These are phyloP conservation scores for Wickerhamomyces bovis DNA, from an alignment of 805 yeast genomes.

Conservation along the genomic window DNA sequence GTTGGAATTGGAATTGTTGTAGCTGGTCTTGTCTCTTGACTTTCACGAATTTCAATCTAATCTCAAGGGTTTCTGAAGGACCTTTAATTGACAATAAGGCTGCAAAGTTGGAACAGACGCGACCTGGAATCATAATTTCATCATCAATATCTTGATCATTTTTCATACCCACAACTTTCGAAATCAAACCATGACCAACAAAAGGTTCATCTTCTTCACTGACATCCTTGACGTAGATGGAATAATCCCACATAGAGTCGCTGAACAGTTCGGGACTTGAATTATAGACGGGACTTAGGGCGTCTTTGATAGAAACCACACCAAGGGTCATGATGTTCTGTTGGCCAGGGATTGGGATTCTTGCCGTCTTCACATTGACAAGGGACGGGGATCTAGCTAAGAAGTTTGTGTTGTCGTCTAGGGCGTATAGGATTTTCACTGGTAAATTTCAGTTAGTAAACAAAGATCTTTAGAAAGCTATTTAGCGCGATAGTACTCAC, in stretches of 20 bases:
- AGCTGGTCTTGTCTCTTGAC: slow-evolving; percentile 10
- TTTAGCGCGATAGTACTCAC: slow-evolving; percentile 7
- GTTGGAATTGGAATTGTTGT: slow-evolving; percentile 7
- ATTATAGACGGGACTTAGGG: slow-evolving; percentile 36
- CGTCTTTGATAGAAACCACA: slow-evolving; percentile 37
- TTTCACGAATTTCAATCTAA: slow-evolving; percentile 40
- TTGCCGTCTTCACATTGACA: slow-evolving; percentile 33
- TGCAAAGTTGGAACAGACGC: slow-evolving; percentile 54
- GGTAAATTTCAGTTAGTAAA: slow-evolving; percentile 2
- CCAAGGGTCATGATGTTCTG: slow-evolving; percentile 37
- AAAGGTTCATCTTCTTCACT: slow-evolving; percentile 47
- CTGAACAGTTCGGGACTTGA: slow-evolving; percentile 42
- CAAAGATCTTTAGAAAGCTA: not conserved
- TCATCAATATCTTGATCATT: slow-evolving; percentile 11
- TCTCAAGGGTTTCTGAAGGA: slow-evolving; percentile 48
- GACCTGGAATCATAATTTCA: slow-evolving; percentile 41
- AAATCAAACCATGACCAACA: slow-evolving; percentile 39
- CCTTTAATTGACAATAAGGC: slow-evolving; percentile 32
- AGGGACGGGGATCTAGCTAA: slow-evolving; percentile 34
- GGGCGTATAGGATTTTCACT: slow-evolving; percentile 35
- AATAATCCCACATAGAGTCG: slow-evolving; percentile 36
- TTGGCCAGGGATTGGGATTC: slow-evolving; percentile 39
- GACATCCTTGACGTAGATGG: slow-evolving; percentile 42
- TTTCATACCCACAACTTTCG: slow-evolving; percentile 28
- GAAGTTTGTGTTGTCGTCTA: slow-evolving; percentile 37